Evolutionary conservation across 495 filamentous ascomycete genomes (phyloP).

Genomic region (Zalerion maritima): DNA sequence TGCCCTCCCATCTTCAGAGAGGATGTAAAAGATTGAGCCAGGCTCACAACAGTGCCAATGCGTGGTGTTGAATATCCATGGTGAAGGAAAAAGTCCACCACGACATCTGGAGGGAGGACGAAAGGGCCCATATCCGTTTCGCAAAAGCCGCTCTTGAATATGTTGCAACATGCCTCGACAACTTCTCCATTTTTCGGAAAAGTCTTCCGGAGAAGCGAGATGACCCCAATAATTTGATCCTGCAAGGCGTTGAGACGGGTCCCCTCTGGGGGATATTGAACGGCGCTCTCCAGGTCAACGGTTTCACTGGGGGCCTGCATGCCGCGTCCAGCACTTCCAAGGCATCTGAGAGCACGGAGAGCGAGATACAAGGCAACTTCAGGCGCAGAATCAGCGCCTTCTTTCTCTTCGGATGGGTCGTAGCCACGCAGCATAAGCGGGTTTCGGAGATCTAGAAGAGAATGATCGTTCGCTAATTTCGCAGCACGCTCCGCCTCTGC

Average conservation of each 20-base stretch:
- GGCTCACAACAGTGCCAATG: conserved; percentile 59
- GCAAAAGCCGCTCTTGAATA: conserved; percentile 64
- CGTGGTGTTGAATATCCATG: conserved; percentile 50
- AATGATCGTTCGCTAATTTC: conserved; percentile 17
- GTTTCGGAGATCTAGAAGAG: conserved; percentile 19
- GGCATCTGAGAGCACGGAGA: conserved; percentile 53
- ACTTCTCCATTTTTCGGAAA: conserved; percentile 52
- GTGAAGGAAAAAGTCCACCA: conserved; percentile 54
- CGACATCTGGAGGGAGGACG: conserved; percentile 55
- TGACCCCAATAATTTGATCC: conserved; percentile 38
- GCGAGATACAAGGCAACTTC: conserved; percentile 31
- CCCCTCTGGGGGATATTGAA: conserved; percentile 1
- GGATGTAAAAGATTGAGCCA: conserved; percentile 60
- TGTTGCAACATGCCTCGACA: conserved; percentile 59
- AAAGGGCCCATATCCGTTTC: conserved; percentile 65
- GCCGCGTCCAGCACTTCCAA: conserved; percentile 67
- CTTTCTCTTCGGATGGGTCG: conserved; percentile 12
- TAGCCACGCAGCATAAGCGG: conserved; percentile 17
- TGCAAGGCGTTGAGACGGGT: conserved; percentile 11
- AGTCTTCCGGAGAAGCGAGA: conserved; percentile 34
- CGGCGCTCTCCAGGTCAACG: not conserved
- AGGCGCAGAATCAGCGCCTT: conserved; percentile 10
- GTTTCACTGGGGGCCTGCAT: conserved; percentile 46
- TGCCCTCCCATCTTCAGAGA: conserved; percentile 40
- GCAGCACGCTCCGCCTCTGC: conserved; percentile 36